Evolutionary conservation across 208 protist genomes (phyloP).

Genomic region (Porcisia deanei): DNA sequence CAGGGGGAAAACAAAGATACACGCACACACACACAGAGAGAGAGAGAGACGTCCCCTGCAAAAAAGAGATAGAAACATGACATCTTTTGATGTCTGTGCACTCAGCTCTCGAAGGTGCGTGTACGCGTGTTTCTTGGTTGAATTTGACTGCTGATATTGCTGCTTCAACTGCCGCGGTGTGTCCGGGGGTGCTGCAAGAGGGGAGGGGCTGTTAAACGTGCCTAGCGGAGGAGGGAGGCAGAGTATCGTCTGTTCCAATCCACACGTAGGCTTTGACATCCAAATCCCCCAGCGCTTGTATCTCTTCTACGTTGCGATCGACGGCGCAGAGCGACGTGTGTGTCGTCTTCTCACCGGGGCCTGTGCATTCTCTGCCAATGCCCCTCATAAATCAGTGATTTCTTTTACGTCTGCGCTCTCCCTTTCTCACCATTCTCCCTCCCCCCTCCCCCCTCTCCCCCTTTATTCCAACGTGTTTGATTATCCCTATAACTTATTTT

Average conservation of each 20-base stretch:
- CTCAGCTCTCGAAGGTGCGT: neutral
- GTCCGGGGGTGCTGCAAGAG: neutral
- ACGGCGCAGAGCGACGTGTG: neutral
- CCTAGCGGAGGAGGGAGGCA: neutral
- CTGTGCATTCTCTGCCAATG: neutral
- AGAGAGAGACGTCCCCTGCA: no score
- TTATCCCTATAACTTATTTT: no score
- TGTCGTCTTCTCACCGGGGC: neutral
- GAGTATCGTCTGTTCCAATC: neutral
- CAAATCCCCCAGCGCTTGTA: neutral
- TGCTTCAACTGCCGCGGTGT: neutral
- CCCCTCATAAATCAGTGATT: no score
- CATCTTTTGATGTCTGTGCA: neutral
- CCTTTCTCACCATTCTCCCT: no score
- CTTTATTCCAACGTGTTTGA: no score
- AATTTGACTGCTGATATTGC: neutral
- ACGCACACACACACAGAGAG: no score
- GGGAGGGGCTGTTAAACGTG: neutral
- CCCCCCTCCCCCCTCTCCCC: no score
- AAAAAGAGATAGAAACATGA: no score
- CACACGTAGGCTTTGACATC: neutral
- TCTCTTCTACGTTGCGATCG: neutral
- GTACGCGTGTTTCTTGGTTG: neutral
- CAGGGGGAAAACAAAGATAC: no score
- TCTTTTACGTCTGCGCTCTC: no score